Percentiles rank a stretch among this genome's conserved stretches.
Evolutionary conservation across 2,329 filamentous ascomycete species (phyloP).

Genomic region (Phyllachora maydis): DNA sequence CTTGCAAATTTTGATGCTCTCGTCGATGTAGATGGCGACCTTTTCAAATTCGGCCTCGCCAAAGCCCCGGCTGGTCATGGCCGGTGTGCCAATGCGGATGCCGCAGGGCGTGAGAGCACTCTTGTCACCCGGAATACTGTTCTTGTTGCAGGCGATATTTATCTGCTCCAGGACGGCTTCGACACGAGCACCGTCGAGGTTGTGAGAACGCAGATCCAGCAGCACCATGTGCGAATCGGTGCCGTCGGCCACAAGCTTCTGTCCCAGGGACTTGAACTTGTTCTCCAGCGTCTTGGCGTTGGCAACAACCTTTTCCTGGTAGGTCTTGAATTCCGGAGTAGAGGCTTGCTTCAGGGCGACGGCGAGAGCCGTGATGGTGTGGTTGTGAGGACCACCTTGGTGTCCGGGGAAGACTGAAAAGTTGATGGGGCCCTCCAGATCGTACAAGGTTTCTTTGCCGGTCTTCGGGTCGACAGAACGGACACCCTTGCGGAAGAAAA

Average conservation of each 20-base stretch:
- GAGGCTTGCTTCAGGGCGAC: conserved; percentile 91
- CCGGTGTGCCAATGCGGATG: conserved; percentile 88
- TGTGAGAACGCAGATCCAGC: conserved; percentile 72
- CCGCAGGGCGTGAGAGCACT: conserved; percentile 85
- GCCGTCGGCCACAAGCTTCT: conserved; percentile 87
- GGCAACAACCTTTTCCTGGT: conserved; percentile 79
- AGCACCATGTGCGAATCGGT: conserved; percentile 98
- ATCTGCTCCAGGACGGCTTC: conserved; percentile 94
- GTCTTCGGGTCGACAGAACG: conserved; percentile 78
- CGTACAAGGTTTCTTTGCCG: conserved; percentile 76
- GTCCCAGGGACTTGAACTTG: conserved; percentile 68
- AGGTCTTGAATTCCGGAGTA: conserved; percentile 74
- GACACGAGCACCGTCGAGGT: conserved; percentile 81
- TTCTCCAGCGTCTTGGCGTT: conserved; percentile 85
- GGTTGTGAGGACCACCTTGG: conserved; percentile 97
- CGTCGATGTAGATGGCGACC: conserved; percentile 77
- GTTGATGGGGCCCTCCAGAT: conserved; percentile 92
- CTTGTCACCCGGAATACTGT: conserved; percentile 94
- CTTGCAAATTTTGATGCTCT: conserved; percentile 75
- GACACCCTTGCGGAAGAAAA: conserved; percentile 97
- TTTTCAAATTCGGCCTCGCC: conserved; percentile 80
- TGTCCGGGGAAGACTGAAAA: conserved; percentile 98
- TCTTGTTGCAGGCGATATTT: conserved; percentile 99
- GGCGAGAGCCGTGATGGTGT: conserved; percentile 93
- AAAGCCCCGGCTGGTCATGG: conserved; percentile 94